phyloP scores from a whole-genome alignment of 2,329 filamentous ascomycete genomes.

The Aspergillus tubingensis region DNA sequence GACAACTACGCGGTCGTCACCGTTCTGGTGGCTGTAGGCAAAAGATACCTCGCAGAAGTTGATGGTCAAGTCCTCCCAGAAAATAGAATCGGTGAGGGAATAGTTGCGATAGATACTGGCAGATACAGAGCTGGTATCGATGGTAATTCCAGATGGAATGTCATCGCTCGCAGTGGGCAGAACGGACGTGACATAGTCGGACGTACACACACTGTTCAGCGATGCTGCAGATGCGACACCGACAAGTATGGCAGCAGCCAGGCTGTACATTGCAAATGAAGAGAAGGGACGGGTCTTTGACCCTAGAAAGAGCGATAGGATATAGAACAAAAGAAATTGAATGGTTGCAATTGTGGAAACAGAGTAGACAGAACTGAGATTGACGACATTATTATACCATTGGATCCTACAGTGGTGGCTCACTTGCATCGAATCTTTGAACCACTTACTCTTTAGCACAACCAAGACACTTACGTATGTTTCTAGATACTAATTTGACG shows the following conservation, averaged over 20 bases:
- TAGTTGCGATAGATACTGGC: background rate
- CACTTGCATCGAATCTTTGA: no score
- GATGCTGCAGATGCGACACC: background rate
- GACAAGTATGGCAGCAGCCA: background rate
- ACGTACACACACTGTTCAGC: background rate
- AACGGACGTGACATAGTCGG: constrained; percentile 1
- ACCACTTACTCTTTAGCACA: no score
- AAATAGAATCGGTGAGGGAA: background rate
- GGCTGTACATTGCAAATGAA: background rate
- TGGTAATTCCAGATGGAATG: background rate
- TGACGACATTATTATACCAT: no score
- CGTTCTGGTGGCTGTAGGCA: background rate
- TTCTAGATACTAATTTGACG: no score
- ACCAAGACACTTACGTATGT: no score
- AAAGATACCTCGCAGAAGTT: constrained; percentile 3
- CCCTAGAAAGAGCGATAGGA: no score
- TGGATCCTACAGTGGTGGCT: no score
- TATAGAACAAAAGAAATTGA: no score
- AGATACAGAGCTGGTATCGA: background rate
- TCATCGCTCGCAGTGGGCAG: background rate
- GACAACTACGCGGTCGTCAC: background rate
- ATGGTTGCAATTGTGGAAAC: no score
- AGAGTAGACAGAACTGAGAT: no score
- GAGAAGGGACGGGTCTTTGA: no score
- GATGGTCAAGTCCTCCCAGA: constrained; percentile 1